Percentiles rank a stretch among this genome's conserved stretches.
Conservation (phyloP, 2,329 filamentous ascomycete species). For the Penicillium sp. region DNA sequence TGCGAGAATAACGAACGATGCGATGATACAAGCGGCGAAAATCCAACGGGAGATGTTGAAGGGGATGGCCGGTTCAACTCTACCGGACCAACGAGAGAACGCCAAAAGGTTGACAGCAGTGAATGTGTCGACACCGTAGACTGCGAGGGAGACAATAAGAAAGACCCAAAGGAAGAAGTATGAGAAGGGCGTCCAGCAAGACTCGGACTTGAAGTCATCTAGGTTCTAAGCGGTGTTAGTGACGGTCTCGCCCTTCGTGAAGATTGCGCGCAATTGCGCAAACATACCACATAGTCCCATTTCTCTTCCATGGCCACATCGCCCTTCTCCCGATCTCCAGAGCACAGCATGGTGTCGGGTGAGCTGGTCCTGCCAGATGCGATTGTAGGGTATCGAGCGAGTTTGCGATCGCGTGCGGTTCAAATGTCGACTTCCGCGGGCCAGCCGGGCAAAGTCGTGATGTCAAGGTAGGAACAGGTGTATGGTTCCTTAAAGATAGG, state of each 20-base stretch:
- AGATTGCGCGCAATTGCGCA: background rate
- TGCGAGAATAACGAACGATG: conserved; percentile 78
- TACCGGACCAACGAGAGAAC: conserved; percentile 85
- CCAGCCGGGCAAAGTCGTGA: conserved; percentile 37
- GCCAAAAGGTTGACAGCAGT: conserved; percentile 87
- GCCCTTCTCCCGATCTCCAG: conserved; percentile 61
- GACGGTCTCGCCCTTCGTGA: background rate
- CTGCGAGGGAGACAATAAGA: conserved; percentile 73
- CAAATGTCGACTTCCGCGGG: conserved; percentile 31
- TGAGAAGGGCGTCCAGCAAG: conserved; percentile 74
- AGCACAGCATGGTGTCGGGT: conserved; percentile 62
- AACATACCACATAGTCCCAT: conserved; percentile 86
- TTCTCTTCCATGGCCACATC: conserved; percentile 79
- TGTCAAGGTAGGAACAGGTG: background rate
- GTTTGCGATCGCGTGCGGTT: conserved; percentile 6
- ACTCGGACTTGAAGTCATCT: conserved; percentile 79
- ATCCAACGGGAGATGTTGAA: conserved; percentile 88
- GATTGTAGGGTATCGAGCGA: conserved; percentile 9
- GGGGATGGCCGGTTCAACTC: conserved; percentile 75
- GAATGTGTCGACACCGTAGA: conserved; percentile 89
- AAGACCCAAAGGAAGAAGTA: conserved; percentile 85
- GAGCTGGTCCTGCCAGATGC: conserved; percentile 32
- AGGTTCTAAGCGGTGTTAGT: conserved; percentile 47
- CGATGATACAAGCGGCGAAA: conserved; percentile 87
- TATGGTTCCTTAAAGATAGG: background rate